Evolutionary conservation across 805 yeast species (phyloP), one percentile per base, ranked within the genome.

Genomic region (Metschnikowia drakensbergensis): DNA sequence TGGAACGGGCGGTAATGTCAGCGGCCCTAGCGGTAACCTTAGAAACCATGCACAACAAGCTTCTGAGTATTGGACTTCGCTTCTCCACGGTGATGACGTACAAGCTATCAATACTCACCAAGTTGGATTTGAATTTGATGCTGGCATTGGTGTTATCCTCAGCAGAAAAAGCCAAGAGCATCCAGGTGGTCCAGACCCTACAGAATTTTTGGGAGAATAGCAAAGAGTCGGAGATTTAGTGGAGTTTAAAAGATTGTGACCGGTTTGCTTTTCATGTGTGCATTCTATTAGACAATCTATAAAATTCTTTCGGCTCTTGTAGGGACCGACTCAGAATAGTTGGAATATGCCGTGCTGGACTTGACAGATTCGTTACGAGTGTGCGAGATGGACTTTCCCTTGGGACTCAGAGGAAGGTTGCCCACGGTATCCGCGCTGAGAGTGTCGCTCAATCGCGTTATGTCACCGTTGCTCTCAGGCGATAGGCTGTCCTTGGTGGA

Each of bases 1-100:
- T 55, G 0, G 87, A 83, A 41, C 47, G 64, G 23, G 26, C 43
- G 9, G 34, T 33, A 5, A 42, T 51, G 5, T 37, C 45, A n/a
- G 45, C 37, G 9, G 50, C 51, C 8, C 43, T 51, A 4, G 45
- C 45, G 22, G 37, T 35, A 5, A 37, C 54, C 25, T 26, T 42
- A 13, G 36, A 31, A 25, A 37, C 49, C 41, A 13, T 51, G 34
- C 39, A 41, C 26, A 40, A 39, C 8, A 46, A 45, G 6, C 37
- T 51, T 11, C 30, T 8, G 25, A 30, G 30, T 29, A 45, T 47
- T 8, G 22, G 44, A 9, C 26, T 39, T 3, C 40, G 30, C 3
- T 13, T 45, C 3, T 40, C 54, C 22, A 17, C 26, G 5, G 13
- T 48, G 5, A 29, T 51, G n/a, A 43, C 46, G 25, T 27, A 47